Conservation (phyloP, 2,329 filamentous ascomycete genomes). For the Sporothrix globosa region DNA sequence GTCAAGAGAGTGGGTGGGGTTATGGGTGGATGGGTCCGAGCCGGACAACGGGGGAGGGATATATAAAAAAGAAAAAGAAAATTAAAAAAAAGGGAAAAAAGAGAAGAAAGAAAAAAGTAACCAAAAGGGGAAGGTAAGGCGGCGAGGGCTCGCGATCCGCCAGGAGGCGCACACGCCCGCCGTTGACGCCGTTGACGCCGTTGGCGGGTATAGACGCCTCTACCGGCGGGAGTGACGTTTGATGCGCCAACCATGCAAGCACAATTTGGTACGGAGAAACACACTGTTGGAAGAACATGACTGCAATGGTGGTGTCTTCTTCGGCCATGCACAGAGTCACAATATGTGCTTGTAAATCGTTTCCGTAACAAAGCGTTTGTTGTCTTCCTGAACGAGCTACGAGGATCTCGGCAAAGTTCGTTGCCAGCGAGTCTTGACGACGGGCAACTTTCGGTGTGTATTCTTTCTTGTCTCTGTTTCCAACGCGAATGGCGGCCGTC, state of each 20-base stretch:
- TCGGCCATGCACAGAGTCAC: not conserved
- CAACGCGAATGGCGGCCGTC: not conserved
- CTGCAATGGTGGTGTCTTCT: not conserved
- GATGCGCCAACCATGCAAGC: too few relatives aligned
- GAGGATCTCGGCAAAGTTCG: not conserved
- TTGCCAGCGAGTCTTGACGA: not conserved
- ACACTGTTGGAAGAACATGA: not conserved
- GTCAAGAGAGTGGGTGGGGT: not conserved
- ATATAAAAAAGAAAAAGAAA: too few relatives aligned
- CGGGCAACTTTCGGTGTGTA: not conserved
- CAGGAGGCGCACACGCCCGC: not conserved
- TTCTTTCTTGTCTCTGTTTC: not conserved
- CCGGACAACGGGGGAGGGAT: not conserved
- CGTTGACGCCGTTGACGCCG: conserved; percentile 11
- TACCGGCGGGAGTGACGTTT: not conserved
- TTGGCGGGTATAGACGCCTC: conserved; percentile 18
- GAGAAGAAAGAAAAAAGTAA: not conserved
- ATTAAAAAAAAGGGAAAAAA: not conserved
- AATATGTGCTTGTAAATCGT: not conserved
- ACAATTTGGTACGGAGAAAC: too few relatives aligned
- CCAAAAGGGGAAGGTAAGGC: not conserved
- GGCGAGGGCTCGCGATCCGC: not conserved
- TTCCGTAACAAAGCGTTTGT: not conserved
- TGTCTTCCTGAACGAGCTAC: not conserved
- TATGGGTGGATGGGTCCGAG: not conserved